Evolutionary conservation across 495 filamentous ascomycete species (phyloP).

Genomic region (Hyaloscypha finlandica): DNA sequence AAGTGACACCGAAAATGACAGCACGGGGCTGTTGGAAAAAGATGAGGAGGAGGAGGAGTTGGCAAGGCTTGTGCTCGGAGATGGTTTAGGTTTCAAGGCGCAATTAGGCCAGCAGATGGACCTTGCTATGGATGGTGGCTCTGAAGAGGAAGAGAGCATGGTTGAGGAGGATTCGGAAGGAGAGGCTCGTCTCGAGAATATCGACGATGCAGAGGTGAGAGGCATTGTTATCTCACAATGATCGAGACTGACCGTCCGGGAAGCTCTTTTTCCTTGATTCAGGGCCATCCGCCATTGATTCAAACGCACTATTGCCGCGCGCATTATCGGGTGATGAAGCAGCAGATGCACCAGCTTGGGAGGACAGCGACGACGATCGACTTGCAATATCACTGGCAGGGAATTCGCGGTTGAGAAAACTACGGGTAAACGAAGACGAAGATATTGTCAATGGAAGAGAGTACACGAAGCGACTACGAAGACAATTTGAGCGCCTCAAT

Average conservation of each 20-base stretch:
- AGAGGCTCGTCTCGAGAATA: slow-evolving; percentile 45
- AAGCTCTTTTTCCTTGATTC: slow-evolving; percentile 74
- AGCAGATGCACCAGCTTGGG: slow-evolving; percentile 67
- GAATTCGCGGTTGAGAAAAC: slow-evolving; percentile 72
- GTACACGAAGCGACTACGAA: slow-evolving; percentile 75
- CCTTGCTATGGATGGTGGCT: slow-evolving; percentile 14
- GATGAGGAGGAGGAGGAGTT: slow-evolving; percentile 82
- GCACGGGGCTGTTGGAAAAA: slow-evolving; percentile 52
- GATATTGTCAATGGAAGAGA: slow-evolving; percentile 85
- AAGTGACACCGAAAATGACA: slow-evolving; percentile 43
- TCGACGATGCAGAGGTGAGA: slow-evolving; percentile 66
- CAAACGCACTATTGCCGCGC: slow-evolving; percentile 42
- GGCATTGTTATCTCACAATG: not conserved
- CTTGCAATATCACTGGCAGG: slow-evolving; percentile 78
- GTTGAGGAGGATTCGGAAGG: slow-evolving; percentile 19
- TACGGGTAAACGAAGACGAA: slow-evolving; percentile 76
- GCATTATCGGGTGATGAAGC: slow-evolving; percentile 38
- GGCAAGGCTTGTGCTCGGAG: slow-evolving; percentile 83
- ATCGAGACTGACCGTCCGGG: slow-evolving; percentile 28
- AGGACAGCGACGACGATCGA: slow-evolving; percentile 94
- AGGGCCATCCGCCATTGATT: slow-evolving; percentile 51
- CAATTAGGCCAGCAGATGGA: slow-evolving; percentile 53
- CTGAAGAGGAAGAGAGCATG: slow-evolving; percentile 10
- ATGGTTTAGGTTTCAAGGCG: slow-evolving; percentile 74
- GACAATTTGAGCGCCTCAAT: slow-evolving; percentile 79